Percentiles rank a stretch among this genome's conserved stretches.
phyloP scores from a whole-genome alignment of 164 flowering plant genomes.

The Taxillus chinensis region DNA sequence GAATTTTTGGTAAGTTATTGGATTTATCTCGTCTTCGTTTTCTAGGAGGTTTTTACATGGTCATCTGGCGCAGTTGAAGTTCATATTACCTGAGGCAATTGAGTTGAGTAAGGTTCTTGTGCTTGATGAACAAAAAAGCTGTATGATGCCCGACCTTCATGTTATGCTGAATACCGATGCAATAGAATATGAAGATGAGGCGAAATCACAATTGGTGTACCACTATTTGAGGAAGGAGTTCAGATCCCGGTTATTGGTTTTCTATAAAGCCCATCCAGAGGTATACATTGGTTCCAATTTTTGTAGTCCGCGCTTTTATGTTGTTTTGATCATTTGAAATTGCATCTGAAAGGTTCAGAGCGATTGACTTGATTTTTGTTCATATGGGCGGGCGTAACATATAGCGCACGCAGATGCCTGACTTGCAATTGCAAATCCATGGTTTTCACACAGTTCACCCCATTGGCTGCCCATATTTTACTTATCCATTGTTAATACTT shows the following conservation, averaged over 20 bases:
- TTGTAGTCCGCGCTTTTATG: too few relatives aligned
- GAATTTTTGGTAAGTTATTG: slow-evolving; percentile 47
- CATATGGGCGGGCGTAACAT: too few relatives aligned
- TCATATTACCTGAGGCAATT: slow-evolving; percentile 61
- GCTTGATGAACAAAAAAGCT: slow-evolving; percentile 54
- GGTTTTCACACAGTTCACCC: too few relatives aligned
- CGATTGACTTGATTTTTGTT: too few relatives aligned
- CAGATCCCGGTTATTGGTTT: slow-evolving; percentile 37
- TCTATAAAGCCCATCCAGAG: slow-evolving; percentile 59
- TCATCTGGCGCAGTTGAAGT: slow-evolving; percentile 84
- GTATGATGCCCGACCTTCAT: slow-evolving; percentile 72
- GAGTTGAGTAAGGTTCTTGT: slow-evolving; percentile 34
- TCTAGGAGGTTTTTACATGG: slow-evolving; percentile 61
- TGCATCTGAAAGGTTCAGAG: too few relatives aligned
- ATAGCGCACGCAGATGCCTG: too few relatives aligned
- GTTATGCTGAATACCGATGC: slow-evolving; percentile 32
- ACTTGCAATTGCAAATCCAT: too few relatives aligned
- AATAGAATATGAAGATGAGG: slow-evolving; percentile 17
- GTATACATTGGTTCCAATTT: slow-evolving; percentile 18
- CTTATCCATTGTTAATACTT: neutral
- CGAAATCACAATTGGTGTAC: slow-evolving; percentile 21
- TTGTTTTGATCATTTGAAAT: too few relatives aligned
- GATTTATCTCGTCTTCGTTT: slow-evolving; percentile 36
- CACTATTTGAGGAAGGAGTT: slow-evolving; percentile 42
- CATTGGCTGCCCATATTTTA: too few relatives aligned